Evolutionary conservation across 2,329 filamentous ascomycete species (phyloP).

Genomic region (Colletotrichum chrysophilum): DNA sequence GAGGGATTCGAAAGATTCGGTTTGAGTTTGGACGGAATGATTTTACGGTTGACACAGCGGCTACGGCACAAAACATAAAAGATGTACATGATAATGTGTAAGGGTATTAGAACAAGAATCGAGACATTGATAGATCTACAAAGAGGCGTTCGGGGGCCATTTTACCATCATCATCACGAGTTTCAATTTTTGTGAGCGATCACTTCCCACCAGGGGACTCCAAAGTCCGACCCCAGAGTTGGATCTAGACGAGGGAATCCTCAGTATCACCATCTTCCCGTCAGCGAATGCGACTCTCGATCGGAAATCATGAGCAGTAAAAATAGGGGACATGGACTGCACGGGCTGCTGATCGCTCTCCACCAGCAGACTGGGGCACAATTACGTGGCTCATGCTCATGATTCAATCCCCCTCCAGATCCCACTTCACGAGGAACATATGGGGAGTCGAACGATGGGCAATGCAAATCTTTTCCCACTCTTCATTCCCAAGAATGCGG

Average conservation of each 20-base stretch:
- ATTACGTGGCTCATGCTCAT: background rate
- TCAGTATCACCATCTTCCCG: background rate
- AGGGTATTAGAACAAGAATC: background rate
- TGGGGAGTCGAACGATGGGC: background rate
- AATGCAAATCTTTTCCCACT: background rate
- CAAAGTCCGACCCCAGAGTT: background rate
- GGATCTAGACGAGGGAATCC: background rate
- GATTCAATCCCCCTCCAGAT: background rate
- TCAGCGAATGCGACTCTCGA: background rate
- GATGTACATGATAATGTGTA: background rate
- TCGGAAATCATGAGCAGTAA: background rate
- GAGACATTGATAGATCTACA: background rate
- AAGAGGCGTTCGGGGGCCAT: background rate
- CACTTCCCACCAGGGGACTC: background rate
- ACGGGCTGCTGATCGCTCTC: slow-evolving; percentile 6
- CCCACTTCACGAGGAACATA: slow-evolving; percentile 1
- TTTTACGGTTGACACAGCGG: background rate
- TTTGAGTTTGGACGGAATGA: background rate
- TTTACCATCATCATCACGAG: background rate
- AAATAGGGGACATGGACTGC: background rate
- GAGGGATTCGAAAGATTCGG: background rate
- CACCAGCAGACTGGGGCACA: background rate
- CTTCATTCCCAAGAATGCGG: background rate
- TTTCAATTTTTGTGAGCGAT: background rate
- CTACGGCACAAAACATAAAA: background rate